Evolutionary conservation across 306 rosid species (phyloP), one percentile per base, ranked within the genome.

Genomic region (Vigna trinervia): DNA sequence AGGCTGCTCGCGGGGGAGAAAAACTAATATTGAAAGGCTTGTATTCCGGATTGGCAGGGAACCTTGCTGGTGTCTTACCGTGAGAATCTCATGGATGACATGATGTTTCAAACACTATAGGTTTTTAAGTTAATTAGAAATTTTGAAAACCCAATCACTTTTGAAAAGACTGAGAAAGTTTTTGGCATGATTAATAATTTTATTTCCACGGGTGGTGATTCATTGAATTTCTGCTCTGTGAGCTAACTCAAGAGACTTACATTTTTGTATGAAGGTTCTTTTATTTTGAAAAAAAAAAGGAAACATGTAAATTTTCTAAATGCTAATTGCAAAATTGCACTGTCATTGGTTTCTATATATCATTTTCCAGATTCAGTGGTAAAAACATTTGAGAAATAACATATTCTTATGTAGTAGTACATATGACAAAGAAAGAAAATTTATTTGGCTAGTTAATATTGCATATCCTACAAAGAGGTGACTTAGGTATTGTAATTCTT

Each of bases 11-110:
- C 0, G 98, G 92, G 64, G 97, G 97, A 80, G 96, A 90, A 50
- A 87, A 86, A 85, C 89, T 94, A 78, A 70, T 87, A 65, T 81
- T 90, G 59, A 83, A 85, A 87, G 97, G 98, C 63, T 97, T 94
- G 69, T 94, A 92, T 87, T 92, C 98, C 47, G 98, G 98, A 89
- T 85, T 94, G 90, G 89, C 90, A 5, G 98, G 98, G 81, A 94
- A 94, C 86, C 84, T 94, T 78, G 97, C 83, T 64, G 98, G 98
- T 76, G 98, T 92, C 85, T 88, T 94, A 85, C 98, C 97, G 97
- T 94, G 90, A 83, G 95, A 85, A 76, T 43, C 84, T 86, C 79
- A 22, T 78, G 71, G 77, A 73, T 63, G 36, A 76, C 74, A 56
- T 78, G 68, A 45, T 72, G 60, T 76, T 78, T 68, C 74, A 32